Conservation (phyloP, 169 alveolate species). For the Eimeria falciformis region DNA sequence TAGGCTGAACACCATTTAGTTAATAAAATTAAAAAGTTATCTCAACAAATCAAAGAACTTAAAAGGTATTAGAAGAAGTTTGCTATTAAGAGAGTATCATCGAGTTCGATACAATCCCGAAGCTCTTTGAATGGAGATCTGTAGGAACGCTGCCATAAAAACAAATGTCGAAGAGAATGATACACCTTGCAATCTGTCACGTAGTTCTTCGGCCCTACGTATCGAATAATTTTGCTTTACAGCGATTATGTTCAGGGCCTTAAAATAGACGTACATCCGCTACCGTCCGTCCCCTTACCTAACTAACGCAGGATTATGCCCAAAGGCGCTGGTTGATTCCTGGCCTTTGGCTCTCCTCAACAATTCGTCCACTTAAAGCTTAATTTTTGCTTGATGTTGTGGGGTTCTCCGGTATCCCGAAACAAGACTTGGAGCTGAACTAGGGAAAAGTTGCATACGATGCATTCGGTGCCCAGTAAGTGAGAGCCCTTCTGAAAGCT, state of each 20-base stretch:
- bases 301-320: background rate
- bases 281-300: background rate
- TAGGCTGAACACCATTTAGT: no score
- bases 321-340: background rate
- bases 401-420: background rate
- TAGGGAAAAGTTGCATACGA: background rate
- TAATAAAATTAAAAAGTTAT: no score
- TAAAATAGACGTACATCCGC: background rate
- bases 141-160: background rate
- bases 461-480: background rate
- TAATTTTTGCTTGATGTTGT: background rate
- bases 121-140: background rate
- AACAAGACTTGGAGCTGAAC: background rate
- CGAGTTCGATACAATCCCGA: no score
- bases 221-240: background rate
- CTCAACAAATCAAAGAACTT: no score
- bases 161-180: background rate
- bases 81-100: no score
- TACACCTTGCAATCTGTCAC: background rate
- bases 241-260: background rate
- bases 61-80: no score
- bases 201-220: background rate
- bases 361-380: background rate
- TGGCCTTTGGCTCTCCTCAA: background rate
- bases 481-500: background rate